A percentile compares a stretch with the other conserved stretches of the same genome.
phyloP scores from a whole-genome alignment of 2,329 filamentous ascomycete species.

The Talaromyces piceae region DNA sequence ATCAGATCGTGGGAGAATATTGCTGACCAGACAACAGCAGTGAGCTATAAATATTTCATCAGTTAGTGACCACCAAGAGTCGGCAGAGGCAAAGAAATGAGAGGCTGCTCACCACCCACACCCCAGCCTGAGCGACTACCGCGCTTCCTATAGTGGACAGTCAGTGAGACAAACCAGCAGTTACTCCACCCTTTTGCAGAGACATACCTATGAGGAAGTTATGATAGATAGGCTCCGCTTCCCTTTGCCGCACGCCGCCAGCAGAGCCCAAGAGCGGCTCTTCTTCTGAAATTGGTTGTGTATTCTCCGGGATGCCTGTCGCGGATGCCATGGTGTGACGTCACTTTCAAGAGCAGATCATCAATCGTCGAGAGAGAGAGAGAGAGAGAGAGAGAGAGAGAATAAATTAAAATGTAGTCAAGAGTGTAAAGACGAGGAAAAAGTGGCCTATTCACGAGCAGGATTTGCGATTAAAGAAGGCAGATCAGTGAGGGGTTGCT shows the following conservation, averaged over 20 bases:
- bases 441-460: not conserved
- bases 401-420: not conserved
- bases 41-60: slow-evolving; percentile 53
- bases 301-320: not conserved
- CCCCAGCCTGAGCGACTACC: slow-evolving; percentile 69
- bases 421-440: not conserved
- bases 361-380: not conserved
- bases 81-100: not conserved
- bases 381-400: not conserved
- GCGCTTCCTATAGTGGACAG: slow-evolving; percentile 58
- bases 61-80: too few species aligned
- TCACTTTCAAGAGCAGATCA: not conserved
- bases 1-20: slow-evolving; percentile 65
- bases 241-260: slow-evolving; percentile 64
- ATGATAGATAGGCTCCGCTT: slow-evolving; percentile 42
- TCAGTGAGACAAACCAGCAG: not conserved
- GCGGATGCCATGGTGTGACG: slow-evolving; percentile 4
- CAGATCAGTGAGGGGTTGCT: not conserved
- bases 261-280: slow-evolving; percentile 64
- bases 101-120: slow-evolving; percentile 52
- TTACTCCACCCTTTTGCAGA: slow-evolving; percentile 2
- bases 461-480: not conserved
- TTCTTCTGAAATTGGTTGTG: slow-evolving; percentile 40
- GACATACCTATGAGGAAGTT: slow-evolving; percentile 68
- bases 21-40: slow-evolving; percentile 67